These are phyloP conservation scores for Rhododendron ferrugineum DNA, from an alignment of 148 eudicot species.

Conservation along the genomic window DNA sequence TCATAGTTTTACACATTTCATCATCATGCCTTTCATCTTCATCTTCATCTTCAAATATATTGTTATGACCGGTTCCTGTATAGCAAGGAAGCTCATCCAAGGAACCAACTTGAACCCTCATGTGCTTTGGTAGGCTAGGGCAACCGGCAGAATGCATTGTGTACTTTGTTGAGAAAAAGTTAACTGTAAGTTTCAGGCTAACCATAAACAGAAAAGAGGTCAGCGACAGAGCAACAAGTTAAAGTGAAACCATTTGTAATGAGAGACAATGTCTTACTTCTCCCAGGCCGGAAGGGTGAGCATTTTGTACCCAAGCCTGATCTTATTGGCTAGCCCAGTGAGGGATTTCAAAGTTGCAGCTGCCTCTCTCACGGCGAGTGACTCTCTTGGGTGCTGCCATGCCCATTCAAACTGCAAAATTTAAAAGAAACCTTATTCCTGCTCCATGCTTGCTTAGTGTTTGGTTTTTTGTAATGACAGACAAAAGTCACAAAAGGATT, in stretches of 20 bases:
- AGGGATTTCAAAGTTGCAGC: constrained; percentile 73
- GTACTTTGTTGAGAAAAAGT: constrained; percentile 75
- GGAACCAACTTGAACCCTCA: constrained; percentile 55
- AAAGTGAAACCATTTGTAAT: background rate
- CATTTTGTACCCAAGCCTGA: constrained; percentile 80
- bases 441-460: background rate
- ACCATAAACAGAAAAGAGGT: constrained; percentile 8
- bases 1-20: constrained; percentile 1
- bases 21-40: constrained; percentile 6
- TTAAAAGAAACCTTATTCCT: background rate
- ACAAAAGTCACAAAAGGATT: too few species aligned
- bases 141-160: constrained; percentile 59
- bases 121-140: constrained; percentile 66
- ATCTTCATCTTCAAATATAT: constrained; percentile 17
- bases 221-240: background rate
- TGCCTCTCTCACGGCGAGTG: constrained; percentile 59
- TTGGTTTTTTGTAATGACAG: background rate
- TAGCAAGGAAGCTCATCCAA: constrained; percentile 91
- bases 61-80: constrained; percentile 10
- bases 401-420: constrained; percentile 95
- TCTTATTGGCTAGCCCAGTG: constrained; percentile 70
- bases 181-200: constrained; percentile 76
- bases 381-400: constrained; percentile 94
- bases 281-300: constrained; percentile 82
- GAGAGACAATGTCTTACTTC: constrained; percentile 36